A percentile compares a stretch with the other conserved stretches of the same genome.
Evolutionary conservation across 1,284 basidiomycete species (phyloP).

Genomic region (Psilocybe mexicana): DNA sequence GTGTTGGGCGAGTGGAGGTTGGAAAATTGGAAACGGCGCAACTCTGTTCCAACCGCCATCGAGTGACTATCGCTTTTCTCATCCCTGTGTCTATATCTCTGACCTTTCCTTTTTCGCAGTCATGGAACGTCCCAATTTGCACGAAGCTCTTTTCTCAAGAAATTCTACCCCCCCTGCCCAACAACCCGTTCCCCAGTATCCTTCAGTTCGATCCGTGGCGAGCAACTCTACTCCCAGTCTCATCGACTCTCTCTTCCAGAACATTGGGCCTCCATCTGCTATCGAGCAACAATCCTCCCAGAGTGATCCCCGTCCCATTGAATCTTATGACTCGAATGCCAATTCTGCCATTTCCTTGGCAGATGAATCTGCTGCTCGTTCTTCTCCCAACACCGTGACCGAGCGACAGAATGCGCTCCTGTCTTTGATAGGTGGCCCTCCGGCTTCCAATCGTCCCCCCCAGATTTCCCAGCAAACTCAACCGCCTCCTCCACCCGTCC

Average conservation of each 20-base stretch:
- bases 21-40: neutral
- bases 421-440: slow-evolving; percentile 57
- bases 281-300: slow-evolving; percentile 15
- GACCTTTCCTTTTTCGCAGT: slow-evolving; percentile 12
- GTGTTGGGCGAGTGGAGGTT: slow-evolving; percentile 28
- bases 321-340: slow-evolving; percentile 46
- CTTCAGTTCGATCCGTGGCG: slow-evolving; percentile 11
- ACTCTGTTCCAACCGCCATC: slow-evolving; percentile 12
- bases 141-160: slow-evolving; percentile 58
- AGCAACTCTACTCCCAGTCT: slow-evolving; percentile 26
- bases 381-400: slow-evolving; percentile 42
- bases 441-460: slow-evolving; percentile 31
- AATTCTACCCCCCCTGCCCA: slow-evolving; percentile 55
- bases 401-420: slow-evolving; percentile 75
- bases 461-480: slow-evolving; percentile 9
- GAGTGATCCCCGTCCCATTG: slow-evolving; percentile 17
- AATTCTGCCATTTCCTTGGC: slow-evolving; percentile 53
- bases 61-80: slow-evolving; percentile 16
- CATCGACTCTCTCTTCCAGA: slow-evolving; percentile 25
- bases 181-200: slow-evolving; percentile 31
- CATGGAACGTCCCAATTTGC: slow-evolving; percentile 41
- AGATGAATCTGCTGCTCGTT: slow-evolving; percentile 47
- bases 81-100: slow-evolving; percentile 8
- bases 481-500: slow-evolving; percentile 31
- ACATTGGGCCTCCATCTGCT: slow-evolving; percentile 7